Evolutionary conservation across 371 early-diverging fungal genomes (phyloP), one percentile per base, ranked within the genome.

Genomic region (Apophysomyces ossiformis): DNA sequence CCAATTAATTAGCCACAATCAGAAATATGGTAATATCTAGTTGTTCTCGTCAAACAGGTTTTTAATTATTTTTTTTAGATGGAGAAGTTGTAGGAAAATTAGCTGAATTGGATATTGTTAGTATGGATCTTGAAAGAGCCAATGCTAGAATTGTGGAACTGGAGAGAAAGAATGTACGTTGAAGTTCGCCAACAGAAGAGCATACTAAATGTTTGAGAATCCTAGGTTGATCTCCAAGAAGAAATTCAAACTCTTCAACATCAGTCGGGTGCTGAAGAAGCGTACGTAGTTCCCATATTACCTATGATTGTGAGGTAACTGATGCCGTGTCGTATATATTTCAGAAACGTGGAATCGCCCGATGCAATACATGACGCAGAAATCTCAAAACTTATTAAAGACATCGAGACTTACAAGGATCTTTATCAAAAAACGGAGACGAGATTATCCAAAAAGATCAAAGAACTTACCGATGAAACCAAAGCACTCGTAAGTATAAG

Each of bases 31-130:
- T 85, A 62, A 54, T 26, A 8, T 7, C 5, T 35, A 36, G 7
- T 16, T 3, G 32, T 47, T 50, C 11, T 13, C 32, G 13, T 6
- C 54, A 8, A 2, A 26, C 32, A 26, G 32, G 32, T 2, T 4
- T 7, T 38, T n/a, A 36, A 9, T n/a, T 37, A 18, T 41, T 8
- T 9, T 8, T 62, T 5, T 18, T 70, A 75, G 94, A 95, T 69
- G 91, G 93, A 60, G 92, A 93, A 61, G 89, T 94, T 26, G 89
- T 92, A 0, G 90, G 87, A 18, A 91, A 91, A 73, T 77, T 95
- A 12, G 96, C 95, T 1, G 96, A 96, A 66, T 77, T 94, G 47
- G 96, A 95, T 70, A 93, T 96, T 59, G 84, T 94, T 6, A 83
- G 87, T 46, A 82, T 90, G 70, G 96, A 96, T 64, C 79, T 95